Conservation (phyloP, 176 grass and related monocot genomes). For the Hyparrhenia diplandra region DNA sequence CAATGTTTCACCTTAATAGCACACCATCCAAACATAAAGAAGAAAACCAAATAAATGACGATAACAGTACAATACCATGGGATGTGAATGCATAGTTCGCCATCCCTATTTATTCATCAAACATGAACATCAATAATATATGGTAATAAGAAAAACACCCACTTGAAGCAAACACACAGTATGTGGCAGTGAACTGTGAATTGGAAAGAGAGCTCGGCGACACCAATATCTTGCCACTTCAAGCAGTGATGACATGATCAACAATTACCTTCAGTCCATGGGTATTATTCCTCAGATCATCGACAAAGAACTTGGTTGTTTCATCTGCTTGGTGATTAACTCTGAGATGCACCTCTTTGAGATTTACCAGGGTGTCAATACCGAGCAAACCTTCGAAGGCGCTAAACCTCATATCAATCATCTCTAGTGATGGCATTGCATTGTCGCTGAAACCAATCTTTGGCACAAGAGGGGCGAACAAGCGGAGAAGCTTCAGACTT, state of each 20-base stretch:
- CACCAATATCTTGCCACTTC: background rate
- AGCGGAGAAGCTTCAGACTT: background rate
- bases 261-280: background rate
- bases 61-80: too few species aligned
- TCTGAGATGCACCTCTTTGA: slow-evolving; percentile 7
- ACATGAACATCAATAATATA: too few species aligned
- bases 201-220: too few species aligned
- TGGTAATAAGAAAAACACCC: too few species aligned
- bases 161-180: too few species aligned
- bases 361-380: background rate
- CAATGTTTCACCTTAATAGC: too few species aligned
- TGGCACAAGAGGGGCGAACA: background rate
- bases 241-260: background rate
- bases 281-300: background rate
- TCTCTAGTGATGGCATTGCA: background rate
- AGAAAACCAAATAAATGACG: too few species aligned
- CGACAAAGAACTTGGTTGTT: background rate
- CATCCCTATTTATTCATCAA: too few species aligned
- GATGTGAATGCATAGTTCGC: too few species aligned
- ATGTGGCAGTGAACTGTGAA: too few species aligned
- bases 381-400: background rate
- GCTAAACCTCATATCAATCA: background rate
- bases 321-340: background rate
- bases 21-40: background rate
- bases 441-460: background rate